These are phyloP conservation scores for Ceratocystis cubensis DNA, from an alignment of 2,329 filamentous ascomycete species.

Conservation along the genomic window DNA sequence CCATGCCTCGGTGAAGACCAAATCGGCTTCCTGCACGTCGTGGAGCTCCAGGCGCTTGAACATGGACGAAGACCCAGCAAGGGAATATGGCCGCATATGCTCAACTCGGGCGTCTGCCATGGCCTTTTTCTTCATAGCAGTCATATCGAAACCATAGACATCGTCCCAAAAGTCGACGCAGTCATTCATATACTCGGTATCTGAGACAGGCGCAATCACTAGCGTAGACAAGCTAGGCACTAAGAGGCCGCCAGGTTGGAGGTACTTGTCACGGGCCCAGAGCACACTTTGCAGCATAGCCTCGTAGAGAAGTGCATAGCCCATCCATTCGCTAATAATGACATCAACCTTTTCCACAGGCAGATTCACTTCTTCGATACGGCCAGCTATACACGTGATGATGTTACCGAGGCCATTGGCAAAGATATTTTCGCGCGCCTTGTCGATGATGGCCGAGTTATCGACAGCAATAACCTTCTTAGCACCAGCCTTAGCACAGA, in stretches of 20 bases:
- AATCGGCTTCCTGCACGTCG: slow-evolving; percentile 55
- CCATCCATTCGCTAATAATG: slow-evolving; percentile 97
- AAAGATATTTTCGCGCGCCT: slow-evolving; percentile 72
- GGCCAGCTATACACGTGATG: slow-evolving; percentile 71
- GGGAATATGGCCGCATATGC: slow-evolving; percentile 47
- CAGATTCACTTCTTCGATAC: slow-evolving; percentile 73
- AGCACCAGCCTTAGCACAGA: slow-evolving; percentile 82
- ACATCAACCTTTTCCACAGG: slow-evolving; percentile 77
- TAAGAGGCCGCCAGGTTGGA: slow-evolving; percentile 67
- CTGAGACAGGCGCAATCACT: slow-evolving; percentile 67
- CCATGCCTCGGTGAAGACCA: slow-evolving; percentile 63
- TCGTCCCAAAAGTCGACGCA: slow-evolving; percentile 78
- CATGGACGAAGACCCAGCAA: slow-evolving; percentile 48
- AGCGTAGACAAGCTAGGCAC: slow-evolving; percentile 77
- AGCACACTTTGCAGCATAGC: slow-evolving; percentile 92
- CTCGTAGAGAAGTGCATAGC: slow-evolving; percentile 84
- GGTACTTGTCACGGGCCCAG: slow-evolving; percentile 75
- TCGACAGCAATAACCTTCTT: slow-evolving; percentile 81
- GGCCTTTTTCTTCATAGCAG: slow-evolving; percentile 71
- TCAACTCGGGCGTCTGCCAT: slow-evolving; percentile 72
- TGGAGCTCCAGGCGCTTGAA: slow-evolving; percentile 71
- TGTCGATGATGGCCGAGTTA: slow-evolving; percentile 79
- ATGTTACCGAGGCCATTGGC: slow-evolving; percentile 61
- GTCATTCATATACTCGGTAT: slow-evolving; percentile 64
- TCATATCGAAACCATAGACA: slow-evolving; percentile 93